These are phyloP conservation scores for Biscutella laevigata DNA, from an alignment of 441 rosid species.

Conservation along the genomic window DNA sequence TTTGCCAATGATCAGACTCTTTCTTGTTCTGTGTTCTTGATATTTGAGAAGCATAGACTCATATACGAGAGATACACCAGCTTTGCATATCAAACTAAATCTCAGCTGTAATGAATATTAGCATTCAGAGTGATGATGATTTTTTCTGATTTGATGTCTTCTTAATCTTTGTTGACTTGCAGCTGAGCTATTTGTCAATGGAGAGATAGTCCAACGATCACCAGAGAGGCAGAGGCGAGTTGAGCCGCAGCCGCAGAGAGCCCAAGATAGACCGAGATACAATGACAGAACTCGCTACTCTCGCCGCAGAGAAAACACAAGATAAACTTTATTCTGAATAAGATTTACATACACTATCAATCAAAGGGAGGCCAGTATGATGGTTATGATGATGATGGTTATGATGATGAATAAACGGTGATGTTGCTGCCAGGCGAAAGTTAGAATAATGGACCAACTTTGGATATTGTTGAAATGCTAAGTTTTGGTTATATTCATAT, in stretches of 20 bases:
- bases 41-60: conserved; percentile 4
- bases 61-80: not conserved
- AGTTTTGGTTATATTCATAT: conserved; percentile 18
- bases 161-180: conserved; percentile 21
- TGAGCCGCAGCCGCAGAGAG: conserved; percentile 88
- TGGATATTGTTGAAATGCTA: conserved; percentile 10
- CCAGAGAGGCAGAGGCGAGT: conserved; percentile 94
- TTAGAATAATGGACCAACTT: conserved; percentile 5
- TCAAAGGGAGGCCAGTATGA: not conserved
- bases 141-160: not conserved
- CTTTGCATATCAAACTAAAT: not conserved
- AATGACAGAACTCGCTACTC: conserved; percentile 84
- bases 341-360: not conserved
- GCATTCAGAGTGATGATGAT: not conserved
- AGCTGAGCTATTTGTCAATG: conserved; percentile 92
- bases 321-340: conserved; percentile 20
- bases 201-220: conserved; percentile 84
- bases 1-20: not conserved
- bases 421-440: not conserved
- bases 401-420: not conserved
- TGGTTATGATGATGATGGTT: not conserved
- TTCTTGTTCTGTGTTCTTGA: not conserved
- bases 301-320: conserved; percentile 60
- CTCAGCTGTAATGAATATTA: not conserved
- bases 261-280: conserved; percentile 87